phyloP scores from a whole-genome alignment of 257 asterid species.

The Jacaranda mimosifolia region DNA sequence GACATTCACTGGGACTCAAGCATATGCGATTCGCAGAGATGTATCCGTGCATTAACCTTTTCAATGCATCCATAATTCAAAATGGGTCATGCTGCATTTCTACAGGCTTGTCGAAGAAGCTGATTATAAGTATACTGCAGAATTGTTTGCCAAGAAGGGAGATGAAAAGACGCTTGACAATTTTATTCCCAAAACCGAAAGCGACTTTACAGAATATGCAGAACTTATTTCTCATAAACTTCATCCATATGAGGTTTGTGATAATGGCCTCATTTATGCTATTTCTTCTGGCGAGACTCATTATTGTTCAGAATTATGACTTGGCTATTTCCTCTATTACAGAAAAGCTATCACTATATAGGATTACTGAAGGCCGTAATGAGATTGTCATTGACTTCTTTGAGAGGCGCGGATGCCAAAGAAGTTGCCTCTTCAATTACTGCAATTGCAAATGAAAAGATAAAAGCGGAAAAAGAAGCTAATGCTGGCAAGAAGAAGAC shows the following conservation, averaged over 20 bases:
- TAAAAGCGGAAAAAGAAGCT: slow-evolving; percentile 94
- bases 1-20: neutral
- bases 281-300: neutral
- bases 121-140: slow-evolving; percentile 86
- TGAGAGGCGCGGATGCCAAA: slow-evolving; percentile 93
- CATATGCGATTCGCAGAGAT: neutral
- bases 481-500: slow-evolving; percentile 90
- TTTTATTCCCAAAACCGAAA: slow-evolving; percentile 87
- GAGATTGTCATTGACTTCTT: slow-evolving; percentile 79
- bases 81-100: slow-evolving; percentile 15
- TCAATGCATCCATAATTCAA: slow-evolving; percentile 3
- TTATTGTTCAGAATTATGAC: slow-evolving; percentile 18
- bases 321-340: slow-evolving; percentile 31
- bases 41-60: neutral
- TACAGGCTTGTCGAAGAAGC: slow-evolving; percentile 98
- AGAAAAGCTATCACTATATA: slow-evolving; percentile 95
- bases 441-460: slow-evolving; percentile 96
- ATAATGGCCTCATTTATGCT: slow-evolving; percentile 16
- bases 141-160: slow-evolving; percentile 77
- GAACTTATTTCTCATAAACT: slow-evolving; percentile 85
- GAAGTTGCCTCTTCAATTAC: slow-evolving; percentile 89
- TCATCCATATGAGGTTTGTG: slow-evolving; percentile 80
- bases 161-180: slow-evolving; percentile 80
- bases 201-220: slow-evolving; percentile 83
- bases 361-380: slow-evolving; percentile 85